Evolutionary conservation across 768 basidiomycete genomes (phyloP), one percentile per base, ranked within the genome.

Genomic region (Mycena indigotica): DNA sequence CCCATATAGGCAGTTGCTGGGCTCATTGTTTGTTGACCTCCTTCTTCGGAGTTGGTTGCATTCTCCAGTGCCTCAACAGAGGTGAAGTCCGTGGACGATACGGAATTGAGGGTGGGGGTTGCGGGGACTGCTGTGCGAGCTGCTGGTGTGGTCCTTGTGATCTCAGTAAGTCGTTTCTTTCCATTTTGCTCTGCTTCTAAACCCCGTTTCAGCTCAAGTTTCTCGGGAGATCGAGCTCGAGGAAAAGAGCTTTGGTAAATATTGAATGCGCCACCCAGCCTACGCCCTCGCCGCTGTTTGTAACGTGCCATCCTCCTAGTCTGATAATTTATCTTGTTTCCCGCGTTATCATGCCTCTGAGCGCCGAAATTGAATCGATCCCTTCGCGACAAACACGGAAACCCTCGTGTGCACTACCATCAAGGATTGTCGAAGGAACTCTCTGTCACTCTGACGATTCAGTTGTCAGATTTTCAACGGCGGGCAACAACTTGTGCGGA

Each of bases 121-220:
- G 70, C 51, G 70, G 70, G 2, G 82, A 83, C 57, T 82, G 77
- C 59, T 66, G 66, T 38, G 55, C 73, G 3, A 66, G 76, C 0
- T 73, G 67, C 23, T 83, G 70, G 62, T 84, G 82, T 64, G 60
- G 64, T 0, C 74, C 81, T 17, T 85, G 83, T 65, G 73, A 73
- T 12, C 76, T 84, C 44, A 72, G 41, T 44, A 21, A 13, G 41
- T 44, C 6, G 17, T 17, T 35, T 21, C 41, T 44, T 5, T 6
- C 6, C 5, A 6, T 44, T 21, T 44, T 44, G 12, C 23, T 44
- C 21, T 6, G 15, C 23, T 21, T 44, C 41, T 23, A 44, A 8
- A 13, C n/a, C 15, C 15, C 41, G 41, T 21, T 23, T 8, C 41
- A 44, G 41, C 73, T 0, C 82, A 84, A 64, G 81, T 80, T 57